phyloP scores from a whole-genome alignment of 2,329 filamentous ascomycete species.

The Microsporum ferrugineum region DNA sequence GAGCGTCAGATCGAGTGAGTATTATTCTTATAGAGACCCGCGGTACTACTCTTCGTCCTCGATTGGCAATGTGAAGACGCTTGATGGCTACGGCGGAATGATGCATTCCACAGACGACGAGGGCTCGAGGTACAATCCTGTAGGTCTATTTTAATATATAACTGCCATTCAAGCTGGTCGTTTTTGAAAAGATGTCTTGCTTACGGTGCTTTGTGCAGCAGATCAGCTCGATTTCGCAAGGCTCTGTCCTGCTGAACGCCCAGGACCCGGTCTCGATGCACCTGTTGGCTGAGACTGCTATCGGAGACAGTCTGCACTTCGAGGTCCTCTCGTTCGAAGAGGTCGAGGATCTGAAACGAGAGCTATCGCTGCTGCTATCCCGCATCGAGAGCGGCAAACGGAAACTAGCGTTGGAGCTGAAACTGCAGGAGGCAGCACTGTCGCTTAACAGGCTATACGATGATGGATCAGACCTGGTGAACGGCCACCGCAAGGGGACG shows the following conservation, averaged over 20 bases:
- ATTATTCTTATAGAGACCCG: slow-evolving; percentile 31
- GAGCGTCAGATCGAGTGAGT: slow-evolving; percentile 29
- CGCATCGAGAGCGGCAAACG: slow-evolving; percentile 72
- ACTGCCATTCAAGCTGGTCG: background rate
- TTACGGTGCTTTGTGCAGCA: slow-evolving; percentile 22
- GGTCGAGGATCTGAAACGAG: slow-evolving; percentile 82
- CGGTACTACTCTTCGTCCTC: slow-evolving; percentile 28
- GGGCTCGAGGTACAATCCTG: slow-evolving; percentile 46
- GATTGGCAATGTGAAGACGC: slow-evolving; percentile 33
- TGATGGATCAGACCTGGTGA: slow-evolving; percentile 40
- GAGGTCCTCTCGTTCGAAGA: slow-evolving; percentile 84
- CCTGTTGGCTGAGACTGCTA: slow-evolving; percentile 81
- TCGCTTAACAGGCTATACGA: slow-evolving; percentile 74
- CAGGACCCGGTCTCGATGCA: slow-evolving; percentile 67
- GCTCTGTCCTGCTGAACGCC: slow-evolving; percentile 31
- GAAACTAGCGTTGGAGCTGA: slow-evolving; percentile 79
- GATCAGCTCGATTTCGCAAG: slow-evolving; percentile 39
- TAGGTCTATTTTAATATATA: slow-evolving; percentile 27
- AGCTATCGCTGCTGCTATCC: slow-evolving; percentile 57
- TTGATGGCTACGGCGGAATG: slow-evolving; percentile 51
- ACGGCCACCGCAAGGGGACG: background rate
- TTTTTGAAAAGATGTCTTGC: background rate
- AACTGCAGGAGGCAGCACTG: slow-evolving; percentile 84
- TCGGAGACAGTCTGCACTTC: slow-evolving; percentile 75
- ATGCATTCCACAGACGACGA: slow-evolving; percentile 45